Base-by-base conservation (phyloP, 345 rosid species). In the Salix viminalis region DNA sequence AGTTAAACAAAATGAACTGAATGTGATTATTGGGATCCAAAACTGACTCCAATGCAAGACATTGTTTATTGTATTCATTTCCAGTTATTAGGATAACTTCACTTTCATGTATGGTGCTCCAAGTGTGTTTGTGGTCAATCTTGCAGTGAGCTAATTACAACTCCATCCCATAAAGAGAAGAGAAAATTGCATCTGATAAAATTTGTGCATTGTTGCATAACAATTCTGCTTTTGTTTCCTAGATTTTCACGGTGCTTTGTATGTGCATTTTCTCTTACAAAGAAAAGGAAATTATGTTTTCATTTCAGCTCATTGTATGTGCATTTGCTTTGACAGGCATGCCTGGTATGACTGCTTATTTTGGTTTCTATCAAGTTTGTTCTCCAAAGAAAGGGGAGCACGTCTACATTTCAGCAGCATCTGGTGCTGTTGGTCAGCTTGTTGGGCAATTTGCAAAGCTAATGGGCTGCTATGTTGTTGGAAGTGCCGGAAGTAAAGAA, bases 391-490 rank as follows among this genome's bases (percentile, higher is more conserved):
- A 76, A 68, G 73, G 79, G 11, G 79, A 76, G 26, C 58, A 24
- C 13, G 73, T 76, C 9, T 76, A n/a, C 26, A 21, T 76, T 32
- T 76, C 73, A 36, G 67, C 79, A 24, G 79, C 79, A n/a, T n/a
- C 79, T 7, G 79, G 79, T 50, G 79, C 73, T 24, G 79, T 76
- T 37, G 79, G 79, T 67, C 79, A 76, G 56, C 73, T 76, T 67
- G 79, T 76, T 11, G 79, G 79, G 42, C 67, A 76, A 15, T 76
- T 76, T 28, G 79, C 79, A 9, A 76, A 76, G 32, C 13, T 76
- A 18, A 5, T 34, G 18, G 79, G 79, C 2, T 76, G 79, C 7
- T 76, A 76, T 68, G 73, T 76, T 52, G 79, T 76, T 67, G 79
- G 79, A 67, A 76, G 73, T 28, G 79, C 78, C 42, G 79, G 79